Percentiles rank a stretch among this genome's conserved stretches.
Evolutionary conservation across 768 basidiomycete genomes (phyloP).

Genomic region (Tubosaeta sp.): DNA sequence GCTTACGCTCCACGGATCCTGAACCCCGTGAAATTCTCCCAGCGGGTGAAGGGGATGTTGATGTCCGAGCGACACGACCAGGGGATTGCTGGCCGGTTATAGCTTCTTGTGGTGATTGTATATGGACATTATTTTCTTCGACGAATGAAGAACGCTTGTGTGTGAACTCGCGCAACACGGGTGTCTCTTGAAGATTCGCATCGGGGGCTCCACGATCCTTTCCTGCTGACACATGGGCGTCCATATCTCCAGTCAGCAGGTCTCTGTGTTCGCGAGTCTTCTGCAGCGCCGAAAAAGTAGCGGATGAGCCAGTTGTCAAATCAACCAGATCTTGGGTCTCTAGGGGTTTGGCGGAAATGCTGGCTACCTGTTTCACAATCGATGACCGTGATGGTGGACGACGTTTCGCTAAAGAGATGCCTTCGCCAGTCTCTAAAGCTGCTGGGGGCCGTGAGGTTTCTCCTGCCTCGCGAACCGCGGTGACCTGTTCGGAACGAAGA

Average conservation of each 20-base stretch:
- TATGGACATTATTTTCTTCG: slow-evolving; percentile 37
- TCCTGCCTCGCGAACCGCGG: slow-evolving; percentile 43
- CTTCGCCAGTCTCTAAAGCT: slow-evolving; percentile 16
- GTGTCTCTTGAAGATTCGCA: slow-evolving; percentile 30
- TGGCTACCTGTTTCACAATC: slow-evolving; percentile 47
- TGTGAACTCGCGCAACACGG: slow-evolving; percentile 64
- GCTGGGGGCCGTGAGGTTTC: slow-evolving; percentile 6
- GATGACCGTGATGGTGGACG: slow-evolving; percentile 37
- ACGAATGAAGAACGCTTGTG: slow-evolving; percentile 70
- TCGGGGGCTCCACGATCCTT: slow-evolving; percentile 16
- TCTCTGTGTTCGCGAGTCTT: slow-evolving; percentile 43
- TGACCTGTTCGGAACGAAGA: slow-evolving; percentile 53
- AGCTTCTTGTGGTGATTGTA: slow-evolving; percentile 33
- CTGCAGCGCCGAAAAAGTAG: slow-evolving; percentile 10
- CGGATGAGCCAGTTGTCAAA: slow-evolving; percentile 9
- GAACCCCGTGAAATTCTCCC: slow-evolving; percentile 21
- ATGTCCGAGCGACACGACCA: neutral
- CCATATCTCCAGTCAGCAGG: slow-evolving; percentile 73
- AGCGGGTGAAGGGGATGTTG: slow-evolving; percentile 19
- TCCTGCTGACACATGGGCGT: slow-evolving; percentile 26
- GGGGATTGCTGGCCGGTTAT: slow-evolving; percentile 22
- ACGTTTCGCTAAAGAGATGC: slow-evolving; percentile 14
- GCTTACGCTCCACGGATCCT: slow-evolving; percentile 35
- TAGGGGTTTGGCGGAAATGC: slow-evolving; percentile 41
- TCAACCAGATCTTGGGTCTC: slow-evolving; percentile 17